phyloP scores from a whole-genome alignment of 2,329 filamentous ascomycete genomes.

The Aspergillus luchuensis region DNA sequence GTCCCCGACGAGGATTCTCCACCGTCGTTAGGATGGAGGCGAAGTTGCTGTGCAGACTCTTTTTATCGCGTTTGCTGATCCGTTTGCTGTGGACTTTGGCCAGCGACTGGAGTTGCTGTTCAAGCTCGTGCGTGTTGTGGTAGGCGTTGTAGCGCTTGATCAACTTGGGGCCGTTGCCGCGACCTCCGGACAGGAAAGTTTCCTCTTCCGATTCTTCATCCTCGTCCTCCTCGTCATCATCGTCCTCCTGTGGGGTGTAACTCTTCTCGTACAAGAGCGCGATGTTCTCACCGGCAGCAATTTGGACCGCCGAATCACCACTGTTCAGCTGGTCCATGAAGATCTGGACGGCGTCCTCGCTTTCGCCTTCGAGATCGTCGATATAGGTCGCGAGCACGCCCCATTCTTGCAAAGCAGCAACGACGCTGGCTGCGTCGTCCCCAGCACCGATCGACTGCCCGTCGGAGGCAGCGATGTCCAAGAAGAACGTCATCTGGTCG shows the following conservation, averaged over 20 bases:
- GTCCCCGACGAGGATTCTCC: slow-evolving; percentile 66
- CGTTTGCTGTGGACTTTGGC: slow-evolving; percentile 62
- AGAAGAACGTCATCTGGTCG: slow-evolving; percentile 72
- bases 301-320: slow-evolving; percentile 70
- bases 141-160: slow-evolving; percentile 70
- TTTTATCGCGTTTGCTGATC: slow-evolving; percentile 68
- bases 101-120: slow-evolving; percentile 61
- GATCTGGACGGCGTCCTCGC: slow-evolving; percentile 72
- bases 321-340: slow-evolving; percentile 86
- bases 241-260: slow-evolving; percentile 60
- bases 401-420: slow-evolving; percentile 76
- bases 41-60: slow-evolving; percentile 67
- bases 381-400: slow-evolving; percentile 76
- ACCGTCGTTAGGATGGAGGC: slow-evolving; percentile 67
- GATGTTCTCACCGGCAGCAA: slow-evolving; percentile 76
- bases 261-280: slow-evolving; percentile 79
- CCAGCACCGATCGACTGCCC: slow-evolving; percentile 70
- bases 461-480: slow-evolving; percentile 79
- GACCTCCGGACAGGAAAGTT: slow-evolving; percentile 12
- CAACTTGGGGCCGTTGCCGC: slow-evolving; percentile 42
- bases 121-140: slow-evolving; percentile 63
- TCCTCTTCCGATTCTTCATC: slow-evolving; percentile 48
- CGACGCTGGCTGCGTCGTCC: slow-evolving; percentile 71
- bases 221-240: slow-evolving; percentile 56
- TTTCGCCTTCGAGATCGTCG: slow-evolving; percentile 71